Conservation (phyloP, 371 early-diverging fungal genomes). For the Mucor circinelloides region DNA sequence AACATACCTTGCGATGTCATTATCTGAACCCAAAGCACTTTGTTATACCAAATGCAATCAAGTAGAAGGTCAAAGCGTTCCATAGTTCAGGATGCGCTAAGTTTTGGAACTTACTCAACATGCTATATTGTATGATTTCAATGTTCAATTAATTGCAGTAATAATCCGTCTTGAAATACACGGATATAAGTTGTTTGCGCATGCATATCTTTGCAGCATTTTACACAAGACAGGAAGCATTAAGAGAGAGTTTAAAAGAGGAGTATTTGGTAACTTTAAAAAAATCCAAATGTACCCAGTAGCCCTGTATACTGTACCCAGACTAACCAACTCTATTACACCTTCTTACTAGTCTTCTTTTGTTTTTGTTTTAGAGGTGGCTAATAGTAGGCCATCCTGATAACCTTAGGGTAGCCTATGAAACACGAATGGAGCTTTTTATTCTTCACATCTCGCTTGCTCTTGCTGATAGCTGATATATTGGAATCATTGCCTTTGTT, state of each 20-base stretch:
- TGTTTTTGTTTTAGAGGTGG: neutral
- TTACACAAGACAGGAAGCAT: neutral
- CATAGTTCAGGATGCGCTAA: neutral
- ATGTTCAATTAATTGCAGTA: neutral
- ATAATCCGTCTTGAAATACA: neutral
- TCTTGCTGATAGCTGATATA: neutral
- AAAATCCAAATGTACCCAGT: neutral
- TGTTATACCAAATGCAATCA: neutral
- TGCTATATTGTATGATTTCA: neutral
- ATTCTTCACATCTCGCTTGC: neutral
- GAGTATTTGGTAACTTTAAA: neutral
- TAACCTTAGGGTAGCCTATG: neutral
- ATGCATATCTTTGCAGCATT: neutral
- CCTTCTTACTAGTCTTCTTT: neutral
- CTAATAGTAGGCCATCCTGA: neutral
- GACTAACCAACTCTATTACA: neutral
- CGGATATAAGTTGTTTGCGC: neutral
- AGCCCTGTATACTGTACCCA: neutral
- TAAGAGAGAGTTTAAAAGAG: neutral
- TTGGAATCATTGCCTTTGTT: neutral
- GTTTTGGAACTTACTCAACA: no score
- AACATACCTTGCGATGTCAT: neutral
- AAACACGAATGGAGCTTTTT: neutral
- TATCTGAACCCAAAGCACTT: neutral
- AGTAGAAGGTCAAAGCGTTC: neutral